A percentile compares a stretch with the other conserved stretches of the same genome.
These are phyloP conservation scores for Knufia fluminis DNA, from an alignment of 2,329 filamentous ascomycete species.

Conservation along the genomic window DNA sequence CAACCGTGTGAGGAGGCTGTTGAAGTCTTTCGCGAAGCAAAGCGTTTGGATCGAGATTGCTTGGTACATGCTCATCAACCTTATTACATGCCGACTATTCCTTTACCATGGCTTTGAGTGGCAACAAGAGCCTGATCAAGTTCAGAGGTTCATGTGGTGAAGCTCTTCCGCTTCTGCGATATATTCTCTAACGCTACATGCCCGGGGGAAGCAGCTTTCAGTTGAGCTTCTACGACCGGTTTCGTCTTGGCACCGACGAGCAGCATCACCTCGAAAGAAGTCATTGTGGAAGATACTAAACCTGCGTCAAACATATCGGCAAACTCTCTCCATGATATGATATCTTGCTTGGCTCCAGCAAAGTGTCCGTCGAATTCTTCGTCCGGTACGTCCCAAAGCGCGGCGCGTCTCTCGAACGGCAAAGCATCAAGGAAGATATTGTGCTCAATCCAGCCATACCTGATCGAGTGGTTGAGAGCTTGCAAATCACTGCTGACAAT, in stretches of 20 bases:
- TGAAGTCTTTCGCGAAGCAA: slow-evolving; percentile 23
- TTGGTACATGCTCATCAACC: slow-evolving; percentile 49
- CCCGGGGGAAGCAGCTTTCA: background rate
- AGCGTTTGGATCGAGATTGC: slow-evolving; percentile 44
- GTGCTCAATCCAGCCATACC: slow-evolving; percentile 1
- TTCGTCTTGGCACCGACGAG: background rate
- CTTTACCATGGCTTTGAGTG: slow-evolving; percentile 48
- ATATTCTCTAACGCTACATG: background rate
- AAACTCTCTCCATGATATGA: background rate
- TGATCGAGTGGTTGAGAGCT: background rate
- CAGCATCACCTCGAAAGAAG: background rate
- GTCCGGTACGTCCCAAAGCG: background rate
- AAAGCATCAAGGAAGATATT: background rate
- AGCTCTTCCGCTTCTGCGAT: background rate
- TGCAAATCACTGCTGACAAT: background rate
- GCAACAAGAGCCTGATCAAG: slow-evolving; percentile 47
- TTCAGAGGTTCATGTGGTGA: slow-evolving; percentile 54
- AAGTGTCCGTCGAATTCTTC: background rate
- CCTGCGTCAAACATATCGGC: background rate
- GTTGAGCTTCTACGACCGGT: background rate
- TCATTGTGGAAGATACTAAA: background rate
- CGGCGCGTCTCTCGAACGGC: background rate
- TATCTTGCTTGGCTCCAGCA: background rate
- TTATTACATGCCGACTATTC: slow-evolving; percentile 46
- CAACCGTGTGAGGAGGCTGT: slow-evolving; percentile 14